Evolutionary conservation across 805 yeast genomes (phyloP), one percentile per base, ranked within the genome.

Genomic region (Pichia scutulata): DNA sequence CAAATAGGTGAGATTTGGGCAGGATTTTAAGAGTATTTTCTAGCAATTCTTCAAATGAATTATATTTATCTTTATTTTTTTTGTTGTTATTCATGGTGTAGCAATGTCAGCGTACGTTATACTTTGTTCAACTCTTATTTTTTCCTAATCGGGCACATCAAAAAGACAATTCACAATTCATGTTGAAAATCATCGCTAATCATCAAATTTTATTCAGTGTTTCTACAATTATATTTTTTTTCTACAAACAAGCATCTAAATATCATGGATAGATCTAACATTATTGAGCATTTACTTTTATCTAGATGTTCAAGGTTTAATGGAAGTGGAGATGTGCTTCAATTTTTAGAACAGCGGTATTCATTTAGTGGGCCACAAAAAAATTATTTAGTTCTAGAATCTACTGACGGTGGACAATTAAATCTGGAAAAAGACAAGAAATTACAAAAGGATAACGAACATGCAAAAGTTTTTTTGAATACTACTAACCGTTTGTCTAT

Each of bases 221-320:
- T 28, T 28, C 14, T 28, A 3, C 33, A 28, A 8, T 4, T 3
- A 28, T 12, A 28, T 28, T 28, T 3, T 28, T 28, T 28, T 9
- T 28, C 10, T 18, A 16, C 10, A 33, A 33, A 8, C 8, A 16
- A 16, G 6, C n/a, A 33, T 33, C 24, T 7, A 19, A 13, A 4
- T 19, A 44, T 14, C n/a, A 75, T 75, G 80, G 68, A 75, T 56
- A 59, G 72, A 43, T 65, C 66, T 33, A 69, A 71, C 46, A 62
- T 70, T n/a, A 58, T 78, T 16, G 84, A 78, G 55, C 70, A 62
- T 46, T 73, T 70, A 41, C 62, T 78, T 16, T 64, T 78, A 7
- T 60, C 77, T 4, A 59, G 82, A 52, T 70, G 78, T 46, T 56
- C 64, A 37, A 74, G 68, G 49, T 68, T 52, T 64, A 50, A 69